Conservation (phyloP, 257 asterid species). For the Solanum pinnatisectum region DNA sequence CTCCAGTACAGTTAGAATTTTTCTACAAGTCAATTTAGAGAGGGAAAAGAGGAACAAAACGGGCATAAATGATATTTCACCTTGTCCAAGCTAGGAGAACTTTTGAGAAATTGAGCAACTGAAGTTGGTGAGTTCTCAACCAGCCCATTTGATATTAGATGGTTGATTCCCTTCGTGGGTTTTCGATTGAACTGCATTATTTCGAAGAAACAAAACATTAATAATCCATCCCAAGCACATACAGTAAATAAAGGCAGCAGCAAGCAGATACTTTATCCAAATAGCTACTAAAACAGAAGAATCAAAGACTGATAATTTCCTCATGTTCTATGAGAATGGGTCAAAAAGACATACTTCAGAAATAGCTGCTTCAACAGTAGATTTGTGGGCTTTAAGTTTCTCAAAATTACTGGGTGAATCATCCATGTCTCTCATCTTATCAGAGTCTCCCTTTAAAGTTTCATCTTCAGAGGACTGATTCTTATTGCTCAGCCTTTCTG, state of each 20-base stretch:
- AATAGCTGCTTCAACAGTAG: constrained; percentile 88
- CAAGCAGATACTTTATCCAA: constrained; percentile 2
- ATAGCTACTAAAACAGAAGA: constrained; percentile 2
- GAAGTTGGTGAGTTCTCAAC: constrained; percentile 78
- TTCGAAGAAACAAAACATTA: constrained; percentile 13
- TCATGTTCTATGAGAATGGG: neutral
- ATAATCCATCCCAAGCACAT: constrained; percentile 7
- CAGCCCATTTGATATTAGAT: constrained; percentile 66
- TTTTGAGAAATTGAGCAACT: constrained; percentile 81
- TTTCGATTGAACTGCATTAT: constrained; percentile 70
- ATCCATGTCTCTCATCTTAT: constrained; percentile 59
- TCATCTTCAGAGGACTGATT: constrained; percentile 43
- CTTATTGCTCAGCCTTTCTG: constrained; percentile 40
- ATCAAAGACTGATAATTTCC: constrained; percentile 7
- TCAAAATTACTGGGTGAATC: constrained; percentile 70
- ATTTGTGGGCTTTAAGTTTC: constrained; percentile 94
- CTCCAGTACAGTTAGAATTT: constrained; percentile 13
- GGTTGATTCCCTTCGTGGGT: constrained; percentile 71
- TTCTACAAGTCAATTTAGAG: constrained; percentile 4
- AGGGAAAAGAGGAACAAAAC: neutral
- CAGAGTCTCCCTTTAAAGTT: constrained; percentile 36
- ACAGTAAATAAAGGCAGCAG: neutral
- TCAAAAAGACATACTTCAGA: constrained; percentile 62
- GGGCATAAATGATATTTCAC: constrained; percentile 14
- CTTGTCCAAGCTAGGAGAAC: constrained; percentile 86